A percentile compares a stretch with the other conserved stretches of the same genome.
phyloP scores from a whole-genome alignment of 2,329 filamentous ascomycete species.

The Fusarium citri region DNA sequence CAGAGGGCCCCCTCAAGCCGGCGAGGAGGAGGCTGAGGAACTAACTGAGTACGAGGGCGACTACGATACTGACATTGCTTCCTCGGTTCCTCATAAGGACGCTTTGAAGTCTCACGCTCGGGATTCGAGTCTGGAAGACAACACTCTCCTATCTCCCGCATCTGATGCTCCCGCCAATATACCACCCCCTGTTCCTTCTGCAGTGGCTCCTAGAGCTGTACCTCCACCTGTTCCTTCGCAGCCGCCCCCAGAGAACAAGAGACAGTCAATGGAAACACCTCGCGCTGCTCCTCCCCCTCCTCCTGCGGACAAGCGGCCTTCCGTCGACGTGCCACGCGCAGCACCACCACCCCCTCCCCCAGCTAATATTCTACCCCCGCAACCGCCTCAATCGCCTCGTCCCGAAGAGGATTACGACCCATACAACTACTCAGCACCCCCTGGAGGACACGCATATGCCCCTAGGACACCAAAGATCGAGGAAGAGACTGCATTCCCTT shows the following conservation, averaged over 20 bases:
- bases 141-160: constrained; percentile 68
- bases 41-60: constrained; percentile 96
- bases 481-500: constrained; percentile 62
- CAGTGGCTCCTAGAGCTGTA: constrained; percentile 66
- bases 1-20: constrained; percentile 56
- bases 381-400: constrained; percentile 49
- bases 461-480: constrained; percentile 56
- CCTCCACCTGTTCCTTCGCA: constrained; percentile 75
- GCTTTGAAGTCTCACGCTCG: constrained; percentile 85
- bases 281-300: constrained; percentile 76
- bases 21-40: constrained; percentile 78
- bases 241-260: constrained; percentile 63
- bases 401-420: constrained; percentile 78
- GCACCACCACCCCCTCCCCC: constrained; percentile 76
- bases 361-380: constrained; percentile 69
- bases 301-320: constrained; percentile 69
- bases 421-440: constrained; percentile 63
- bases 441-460: constrained; percentile 48
- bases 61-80: constrained; percentile 96
- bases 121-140: constrained; percentile 81
- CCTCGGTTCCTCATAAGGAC: constrained; percentile 94
- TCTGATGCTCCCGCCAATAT: constrained; percentile 58
- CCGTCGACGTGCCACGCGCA: constrained; percentile 76
- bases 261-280: constrained; percentile 77
- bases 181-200: constrained; percentile 68